Evolutionary conservation across 2,329 filamentous ascomycete species (phyloP), one percentile per base, ranked within the genome.

Genomic region (Penicillium sp.): DNA sequence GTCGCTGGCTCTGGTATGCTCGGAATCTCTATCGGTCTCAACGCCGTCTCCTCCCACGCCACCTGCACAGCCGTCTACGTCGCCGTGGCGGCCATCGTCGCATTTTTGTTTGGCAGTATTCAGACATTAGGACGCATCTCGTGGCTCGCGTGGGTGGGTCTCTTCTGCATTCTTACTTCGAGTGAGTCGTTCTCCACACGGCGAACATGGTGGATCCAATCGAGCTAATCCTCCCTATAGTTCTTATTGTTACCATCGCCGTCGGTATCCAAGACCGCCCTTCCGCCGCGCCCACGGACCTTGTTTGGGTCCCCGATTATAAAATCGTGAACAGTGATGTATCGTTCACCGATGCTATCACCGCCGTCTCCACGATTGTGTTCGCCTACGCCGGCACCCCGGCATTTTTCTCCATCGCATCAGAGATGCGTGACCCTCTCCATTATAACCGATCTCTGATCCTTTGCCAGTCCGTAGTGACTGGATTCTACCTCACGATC

Each of bases 361-460:
- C 63, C 1, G 63, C 66, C 1, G 55, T 62, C 5, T 58, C 63
- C 2, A 62, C 62, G 2, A 55, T 69, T 18, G 56, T 68, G 38
- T 62, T 69, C 45, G 59, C 61, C 8, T 63, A 57, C 35, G 54
- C 60, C 4, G 68, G 61, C 4, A 64, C 65, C 0, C 59, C 65
- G 4, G 60, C 57, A 7, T 73, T 68, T 55, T 66, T 72, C 57
- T 58, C 65, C 6, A 67, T 74, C 37, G 62, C 66, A 0, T 63
- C 70, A 2, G 70, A 74, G 52, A 74, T 74, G 71, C 62, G 62
- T 2, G 58, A 69, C 1, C 67, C 67, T 1, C 49, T 51, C 2
- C 53, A 68, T 9, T 73, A 67, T 42, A 63, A 61, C 37, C 61
- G 61, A 13, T 51, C 69, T 1, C 56, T 72, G 1, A 58, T 67